Conservation (phyloP, 352 stramenopile species). For the Phytophthora ramorum region DNA sequence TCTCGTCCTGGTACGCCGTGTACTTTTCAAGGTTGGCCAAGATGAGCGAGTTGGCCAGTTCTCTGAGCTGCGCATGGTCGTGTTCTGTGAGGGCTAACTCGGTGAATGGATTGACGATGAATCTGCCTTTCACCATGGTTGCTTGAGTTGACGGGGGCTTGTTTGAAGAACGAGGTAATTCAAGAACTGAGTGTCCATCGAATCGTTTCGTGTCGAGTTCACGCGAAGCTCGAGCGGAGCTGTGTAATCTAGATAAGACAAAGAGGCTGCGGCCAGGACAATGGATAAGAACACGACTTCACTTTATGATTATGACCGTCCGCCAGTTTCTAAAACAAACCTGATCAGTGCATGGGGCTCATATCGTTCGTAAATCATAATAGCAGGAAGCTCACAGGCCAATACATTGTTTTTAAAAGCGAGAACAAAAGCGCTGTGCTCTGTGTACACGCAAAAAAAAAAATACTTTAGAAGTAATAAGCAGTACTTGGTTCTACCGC, state of each 20-base stretch:
- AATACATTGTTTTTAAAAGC: neutral
- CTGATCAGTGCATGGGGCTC: neutral
- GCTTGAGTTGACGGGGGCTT: neutral
- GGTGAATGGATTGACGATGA: conserved; percentile 40
- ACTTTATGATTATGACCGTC: neutral
- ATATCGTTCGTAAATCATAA: neutral
- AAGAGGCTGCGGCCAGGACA: neutral
- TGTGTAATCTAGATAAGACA: conserved; percentile 7
- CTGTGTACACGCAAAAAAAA: too few species aligned
- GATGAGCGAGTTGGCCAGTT: conserved; percentile 32
- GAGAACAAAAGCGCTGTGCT: neutral
- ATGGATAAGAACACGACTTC: conserved; percentile 11
- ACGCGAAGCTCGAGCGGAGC: neutral
- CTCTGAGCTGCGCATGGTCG: conserved; percentile 32
- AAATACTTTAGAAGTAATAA: neutral
- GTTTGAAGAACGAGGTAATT: conserved; percentile 6
- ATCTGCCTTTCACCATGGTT: conserved; percentile 36
- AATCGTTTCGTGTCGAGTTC: neutral
- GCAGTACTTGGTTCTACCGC: too few species aligned
- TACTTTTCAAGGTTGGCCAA: conserved; percentile 36
- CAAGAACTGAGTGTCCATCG: conserved; percentile 5
- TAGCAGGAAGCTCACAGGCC: too few species aligned
- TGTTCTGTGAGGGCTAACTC: conserved; percentile 24
- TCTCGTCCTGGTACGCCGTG: conserved; percentile 28
- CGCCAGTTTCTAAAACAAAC: conserved; percentile 1